These are phyloP conservation scores for Umbelopsis ramanniana DNA, from an alignment of 192 early-diverging fungal genomes.

Conservation along the genomic window DNA sequence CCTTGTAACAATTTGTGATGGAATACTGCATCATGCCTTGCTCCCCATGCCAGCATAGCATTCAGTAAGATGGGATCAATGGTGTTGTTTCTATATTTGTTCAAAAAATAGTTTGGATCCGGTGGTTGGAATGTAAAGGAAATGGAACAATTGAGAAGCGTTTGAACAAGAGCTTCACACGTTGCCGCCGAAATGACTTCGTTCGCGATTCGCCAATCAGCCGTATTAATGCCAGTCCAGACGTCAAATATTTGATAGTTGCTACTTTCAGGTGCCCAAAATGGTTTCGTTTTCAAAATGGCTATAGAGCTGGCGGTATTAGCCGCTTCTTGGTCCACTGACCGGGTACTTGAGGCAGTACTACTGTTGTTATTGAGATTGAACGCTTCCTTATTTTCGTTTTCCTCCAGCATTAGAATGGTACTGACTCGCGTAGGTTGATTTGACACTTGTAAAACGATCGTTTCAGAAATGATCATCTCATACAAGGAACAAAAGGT, in stretches of 20 bases:
- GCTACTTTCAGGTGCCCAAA: slow-evolving; percentile 17
- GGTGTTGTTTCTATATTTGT: slow-evolving; percentile 17
- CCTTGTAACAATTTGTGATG: slow-evolving; percentile 15
- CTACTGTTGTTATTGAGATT: background rate
- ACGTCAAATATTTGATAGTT: slow-evolving; percentile 14
- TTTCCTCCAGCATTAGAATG: background rate
- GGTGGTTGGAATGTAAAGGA: slow-evolving; percentile 18
- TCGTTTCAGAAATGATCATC: slow-evolving; percentile 3
- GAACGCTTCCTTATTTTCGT: background rate
- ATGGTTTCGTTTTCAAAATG: slow-evolving; percentile 11
- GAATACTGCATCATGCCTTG: slow-evolving; percentile 10
- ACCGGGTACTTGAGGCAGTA: background rate
- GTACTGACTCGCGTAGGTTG: background rate
- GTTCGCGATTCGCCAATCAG: slow-evolving; percentile 7
- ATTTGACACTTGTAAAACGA: background rate
- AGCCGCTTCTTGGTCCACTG: background rate
- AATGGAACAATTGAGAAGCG: slow-evolving; percentile 13
- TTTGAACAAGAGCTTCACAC: slow-evolving; percentile 13
- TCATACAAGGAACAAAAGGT: background rate
- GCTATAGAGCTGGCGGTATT: slow-evolving; percentile 4
- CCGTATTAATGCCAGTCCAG: slow-evolving; percentile 7
- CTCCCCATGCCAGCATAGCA: slow-evolving; percentile 19
- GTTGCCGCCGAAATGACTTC: background rate
- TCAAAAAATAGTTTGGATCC: slow-evolving; percentile 11
- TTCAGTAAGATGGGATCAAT: slow-evolving; percentile 7